Percentiles rank a stretch among this genome's conserved stretches.
phyloP scores from a whole-genome alignment of 192 early-diverging fungal genomes.

The Gonapodya sp. region DNA sequence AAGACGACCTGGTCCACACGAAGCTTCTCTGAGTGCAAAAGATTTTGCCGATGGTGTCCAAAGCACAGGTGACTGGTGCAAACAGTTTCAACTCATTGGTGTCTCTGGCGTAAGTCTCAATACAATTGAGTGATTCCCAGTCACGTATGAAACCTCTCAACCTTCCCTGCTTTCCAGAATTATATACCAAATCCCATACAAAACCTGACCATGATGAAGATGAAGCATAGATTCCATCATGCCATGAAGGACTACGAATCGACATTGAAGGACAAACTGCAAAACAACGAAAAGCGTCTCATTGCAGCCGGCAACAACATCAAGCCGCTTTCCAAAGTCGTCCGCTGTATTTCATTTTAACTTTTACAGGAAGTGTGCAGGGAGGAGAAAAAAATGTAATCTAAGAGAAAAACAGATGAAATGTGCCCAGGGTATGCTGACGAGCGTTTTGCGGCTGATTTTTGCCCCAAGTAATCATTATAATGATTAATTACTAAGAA shows the following conservation, averaged over 20 bases:
- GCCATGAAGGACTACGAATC: neutral
- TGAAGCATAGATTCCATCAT: neutral
- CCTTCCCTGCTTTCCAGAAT: no score
- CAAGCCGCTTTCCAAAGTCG: neutral
- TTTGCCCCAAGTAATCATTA: no score
- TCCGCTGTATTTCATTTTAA: neutral
- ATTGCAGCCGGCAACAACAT: neutral
- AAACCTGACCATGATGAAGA: neutral
- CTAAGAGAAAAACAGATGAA: no score
- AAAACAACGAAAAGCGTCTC: neutral
- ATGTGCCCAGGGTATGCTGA: no score
- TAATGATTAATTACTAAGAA: no score
- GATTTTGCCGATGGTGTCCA: neutral
- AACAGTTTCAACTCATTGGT: neutral
- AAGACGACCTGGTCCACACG: neutral
- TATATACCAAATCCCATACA: neutral
- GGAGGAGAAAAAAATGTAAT: no score
- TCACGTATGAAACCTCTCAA: no score
- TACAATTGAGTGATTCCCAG: no score
- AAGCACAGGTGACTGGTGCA: neutral
- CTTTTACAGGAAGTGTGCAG: no score
- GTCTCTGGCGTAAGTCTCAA: no score
- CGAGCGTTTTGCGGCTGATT: no score
- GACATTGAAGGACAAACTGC: neutral
- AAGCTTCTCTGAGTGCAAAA: neutral